Evolutionary conservation across 2,329 filamentous ascomycete species (phyloP).

Genomic region (Sarocladium strictum): DNA sequence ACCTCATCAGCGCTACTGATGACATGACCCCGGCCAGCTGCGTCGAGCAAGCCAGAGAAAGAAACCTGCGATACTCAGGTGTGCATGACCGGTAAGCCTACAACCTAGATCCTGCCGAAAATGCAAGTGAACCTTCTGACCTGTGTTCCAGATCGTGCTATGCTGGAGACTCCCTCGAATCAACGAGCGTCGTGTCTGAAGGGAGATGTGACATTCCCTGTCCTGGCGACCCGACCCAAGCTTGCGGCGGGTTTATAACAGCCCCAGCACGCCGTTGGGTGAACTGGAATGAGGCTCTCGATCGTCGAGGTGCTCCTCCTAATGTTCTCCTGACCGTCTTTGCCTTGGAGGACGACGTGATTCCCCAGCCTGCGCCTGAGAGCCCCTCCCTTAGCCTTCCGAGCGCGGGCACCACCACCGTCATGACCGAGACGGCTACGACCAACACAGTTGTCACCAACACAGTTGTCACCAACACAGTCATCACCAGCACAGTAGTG

Average conservation of each 20-base stretch:
- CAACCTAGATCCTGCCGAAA: neutral
- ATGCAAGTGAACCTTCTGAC: neutral
- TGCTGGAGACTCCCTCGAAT: neutral
- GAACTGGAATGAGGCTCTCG: no score
- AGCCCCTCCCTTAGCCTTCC: no score
- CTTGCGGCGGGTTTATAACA: neutral
- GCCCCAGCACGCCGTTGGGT: no score
- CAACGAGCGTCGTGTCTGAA: neutral
- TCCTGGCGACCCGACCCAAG: neutral
- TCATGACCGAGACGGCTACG: no score
- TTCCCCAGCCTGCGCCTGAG: no score
- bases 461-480: no score
- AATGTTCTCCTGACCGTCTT: no score
- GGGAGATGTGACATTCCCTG: neutral
- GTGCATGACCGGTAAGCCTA: neutral
- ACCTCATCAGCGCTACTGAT: neutral
- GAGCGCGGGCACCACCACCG: no score
- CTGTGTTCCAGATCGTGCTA: neutral
- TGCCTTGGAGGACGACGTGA: no score
- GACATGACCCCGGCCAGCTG: neutral
- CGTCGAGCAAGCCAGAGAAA: neutral
- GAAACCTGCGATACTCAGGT: neutral
- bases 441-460: no score
- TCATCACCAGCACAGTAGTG: no score
- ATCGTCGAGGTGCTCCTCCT: no score